These are phyloP conservation scores for Monarda citriodora DNA, from an alignment of 305 asterid genomes.

Conservation along the genomic window DNA sequence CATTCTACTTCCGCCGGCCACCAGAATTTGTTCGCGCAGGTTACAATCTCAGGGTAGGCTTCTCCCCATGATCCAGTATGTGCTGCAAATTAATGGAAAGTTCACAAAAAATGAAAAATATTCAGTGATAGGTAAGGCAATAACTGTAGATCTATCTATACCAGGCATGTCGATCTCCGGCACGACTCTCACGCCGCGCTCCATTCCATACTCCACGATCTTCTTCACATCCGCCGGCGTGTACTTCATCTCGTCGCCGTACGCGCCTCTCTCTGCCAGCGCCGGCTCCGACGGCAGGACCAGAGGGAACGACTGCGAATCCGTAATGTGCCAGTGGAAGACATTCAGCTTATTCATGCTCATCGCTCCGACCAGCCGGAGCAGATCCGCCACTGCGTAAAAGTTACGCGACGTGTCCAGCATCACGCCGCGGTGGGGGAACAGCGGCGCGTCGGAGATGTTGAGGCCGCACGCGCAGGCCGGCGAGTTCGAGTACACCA, in stretches of 20 bases:
- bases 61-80: slow-evolving; percentile 88
- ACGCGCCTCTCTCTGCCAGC: slow-evolving; percentile 70
- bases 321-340: slow-evolving; percentile 93
- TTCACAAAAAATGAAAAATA: too few species aligned
- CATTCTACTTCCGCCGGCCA: slow-evolving; percentile 65
- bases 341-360: slow-evolving; percentile 90
- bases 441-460: slow-evolving; percentile 63
- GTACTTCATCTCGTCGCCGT: slow-evolving; percentile 66
- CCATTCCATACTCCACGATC: slow-evolving; percentile 68
- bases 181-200: slow-evolving; percentile 71
- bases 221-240: slow-evolving; percentile 57
- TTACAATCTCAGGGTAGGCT: slow-evolving; percentile 78
- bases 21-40: slow-evolving; percentile 83
- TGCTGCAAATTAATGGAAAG: slow-evolving; percentile 36
- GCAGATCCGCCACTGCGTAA: slow-evolving; percentile 47
- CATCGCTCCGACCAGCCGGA: slow-evolving; percentile 64
- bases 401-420: slow-evolving; percentile 83
- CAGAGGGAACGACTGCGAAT: slow-evolving; percentile 84
- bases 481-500: slow-evolving; percentile 45
- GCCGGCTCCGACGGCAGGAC: slow-evolving; percentile 68
- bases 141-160: too few species aligned
- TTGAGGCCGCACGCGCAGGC: slow-evolving; percentile 44
- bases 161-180: slow-evolving; percentile 99
- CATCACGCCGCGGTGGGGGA: slow-evolving; percentile 62
- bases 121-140: background rate